Evolutionary conservation across 495 filamentous ascomycete species (phyloP), one percentile per base, ranked within the genome.

Genomic region (Lophiotrema nucula): DNA sequence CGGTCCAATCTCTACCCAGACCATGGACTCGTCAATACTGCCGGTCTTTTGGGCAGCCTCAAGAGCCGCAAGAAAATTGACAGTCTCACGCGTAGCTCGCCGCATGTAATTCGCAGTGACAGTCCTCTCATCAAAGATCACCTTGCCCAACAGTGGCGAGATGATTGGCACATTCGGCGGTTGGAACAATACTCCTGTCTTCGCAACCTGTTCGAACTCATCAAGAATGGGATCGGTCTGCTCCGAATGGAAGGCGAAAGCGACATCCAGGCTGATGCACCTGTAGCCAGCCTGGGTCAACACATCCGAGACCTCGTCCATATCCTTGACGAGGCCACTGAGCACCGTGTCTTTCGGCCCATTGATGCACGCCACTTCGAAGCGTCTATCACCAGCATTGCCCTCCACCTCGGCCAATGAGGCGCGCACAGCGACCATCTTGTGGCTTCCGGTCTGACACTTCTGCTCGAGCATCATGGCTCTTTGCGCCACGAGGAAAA

Each of bases 41-140:
- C 49, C 47, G 8, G 41, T 43, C 0, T 53, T 64, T 64, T 80
- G 75, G 18, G 84, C 80, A 15, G 79, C 74, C 18, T 81, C 73
- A 11, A 92, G 70, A 11, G 77, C 87, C 42, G 74, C 83, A 4
- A 84, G 72, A 71, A 96, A 86, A 61, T 92, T 80, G 59, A 96
- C 90, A 24, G 86, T 73, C 58, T 89, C 81, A 15, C 90, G 78
- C 35, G 82, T 83, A 60, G 89, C 86, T 5, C 78, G 73, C 39
- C 76, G 76, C 15, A 95, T 78, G 60, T 95, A 95, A 25, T 27
- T 62, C 11, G 74, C 65, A 11, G 70, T 52, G 19, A 72, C 31
- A n/a, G n/a, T n/a, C 19, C 28, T 47, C 4, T 37, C 58, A 5
- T 68, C 56, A n/a, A 31, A 49, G 11, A 52, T 31, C 19, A 70